These are phyloP conservation scores for Musa itinerans DNA, from an alignment of 176 grass and related monocot species.

Conservation along the genomic window DNA sequence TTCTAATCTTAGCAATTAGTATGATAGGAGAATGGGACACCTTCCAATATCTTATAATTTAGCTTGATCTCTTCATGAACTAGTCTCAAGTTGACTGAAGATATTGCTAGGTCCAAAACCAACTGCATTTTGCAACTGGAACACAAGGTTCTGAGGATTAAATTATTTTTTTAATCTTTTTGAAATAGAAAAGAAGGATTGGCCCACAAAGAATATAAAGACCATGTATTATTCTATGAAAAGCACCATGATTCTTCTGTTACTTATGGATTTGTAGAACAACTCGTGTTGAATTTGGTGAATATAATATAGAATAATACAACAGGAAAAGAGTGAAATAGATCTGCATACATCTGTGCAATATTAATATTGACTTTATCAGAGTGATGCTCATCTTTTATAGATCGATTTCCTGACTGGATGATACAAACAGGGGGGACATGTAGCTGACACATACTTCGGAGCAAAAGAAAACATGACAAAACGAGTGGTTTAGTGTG, in stretches of 20 bases:
- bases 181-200: background rate
- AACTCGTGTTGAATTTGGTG: background rate
- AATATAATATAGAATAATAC: background rate
- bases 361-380: background rate
- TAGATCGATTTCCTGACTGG: background rate
- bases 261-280: background rate
- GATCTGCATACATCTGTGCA: background rate
- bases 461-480: background rate
- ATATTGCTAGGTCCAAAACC: background rate
- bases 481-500: background rate
- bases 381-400: background rate
- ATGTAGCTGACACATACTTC: background rate
- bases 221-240: background rate
- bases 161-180: background rate
- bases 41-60: background rate
- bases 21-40: background rate
- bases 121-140: background rate
- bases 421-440: background rate
- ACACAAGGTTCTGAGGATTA: background rate
- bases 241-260: background rate
- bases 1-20: background rate
- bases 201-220: background rate
- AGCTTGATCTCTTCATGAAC: background rate
- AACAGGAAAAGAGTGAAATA: background rate
- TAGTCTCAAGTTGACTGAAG: background rate